These are phyloP conservation scores for Melaleuca quinquenervia DNA, from an alignment of 345 rosid species.

Conservation along the genomic window DNA sequence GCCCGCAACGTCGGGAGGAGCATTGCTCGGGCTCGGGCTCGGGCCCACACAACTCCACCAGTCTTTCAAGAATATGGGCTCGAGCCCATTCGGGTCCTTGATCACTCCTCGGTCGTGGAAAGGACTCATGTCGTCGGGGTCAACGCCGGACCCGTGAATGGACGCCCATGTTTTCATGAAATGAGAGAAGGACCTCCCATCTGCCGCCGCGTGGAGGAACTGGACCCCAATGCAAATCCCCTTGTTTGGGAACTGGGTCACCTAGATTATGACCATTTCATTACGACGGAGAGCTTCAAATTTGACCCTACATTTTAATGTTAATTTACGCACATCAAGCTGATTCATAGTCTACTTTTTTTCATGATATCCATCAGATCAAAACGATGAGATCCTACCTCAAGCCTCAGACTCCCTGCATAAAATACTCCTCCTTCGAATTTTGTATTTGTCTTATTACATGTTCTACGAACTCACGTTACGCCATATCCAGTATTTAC, in stretches of 20 bases:
- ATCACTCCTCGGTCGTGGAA: constrained; percentile 2
- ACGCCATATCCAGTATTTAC: too few species aligned
- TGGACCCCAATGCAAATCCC: constrained; percentile 22
- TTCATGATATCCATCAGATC: too few species aligned
- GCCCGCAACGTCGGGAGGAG: background rate
- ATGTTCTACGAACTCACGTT: too few species aligned
- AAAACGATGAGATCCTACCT: too few species aligned
- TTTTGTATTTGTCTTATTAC: too few species aligned
- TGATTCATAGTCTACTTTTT: too few species aligned
- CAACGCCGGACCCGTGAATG: background rate
- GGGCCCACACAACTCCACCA: background rate
- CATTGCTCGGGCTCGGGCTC: background rate
- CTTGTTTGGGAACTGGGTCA: constrained; percentile 21
- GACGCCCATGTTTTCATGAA: constrained; percentile 34
- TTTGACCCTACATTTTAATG: too few species aligned
- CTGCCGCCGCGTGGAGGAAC: constrained; percentile 18
- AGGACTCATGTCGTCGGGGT: background rate
- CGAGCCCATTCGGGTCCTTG: constrained; percentile 7
- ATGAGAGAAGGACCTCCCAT: constrained; percentile 23
- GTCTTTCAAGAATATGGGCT: constrained; percentile 1
- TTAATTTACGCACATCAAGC: too few species aligned
- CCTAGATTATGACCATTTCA: background rate
- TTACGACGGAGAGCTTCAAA: too few species aligned
- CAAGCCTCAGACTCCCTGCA: too few species aligned
- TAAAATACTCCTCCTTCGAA: too few species aligned